Evolutionary conservation across 2,329 filamentous ascomycete genomes (phyloP).

Genomic region (Cladosporium phlei): DNA sequence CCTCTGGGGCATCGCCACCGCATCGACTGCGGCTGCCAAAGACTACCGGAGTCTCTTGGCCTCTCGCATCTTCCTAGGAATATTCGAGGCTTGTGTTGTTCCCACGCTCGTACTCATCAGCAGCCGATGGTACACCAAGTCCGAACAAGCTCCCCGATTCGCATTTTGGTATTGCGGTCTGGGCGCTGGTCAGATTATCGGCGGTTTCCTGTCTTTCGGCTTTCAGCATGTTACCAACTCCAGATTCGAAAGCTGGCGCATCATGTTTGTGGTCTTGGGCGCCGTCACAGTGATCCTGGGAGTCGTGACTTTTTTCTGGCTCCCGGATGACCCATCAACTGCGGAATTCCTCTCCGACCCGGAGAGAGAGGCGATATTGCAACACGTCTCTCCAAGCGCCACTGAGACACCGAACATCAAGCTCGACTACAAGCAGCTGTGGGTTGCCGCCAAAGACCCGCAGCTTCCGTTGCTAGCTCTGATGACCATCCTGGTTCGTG

Average conservation of each 20-base stretch:
- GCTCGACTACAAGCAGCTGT: slow-evolving; percentile 49
- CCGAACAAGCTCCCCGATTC: slow-evolving; percentile 40
- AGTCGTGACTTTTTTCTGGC: slow-evolving; percentile 13
- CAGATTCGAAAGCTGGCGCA: slow-evolving; percentile 20
- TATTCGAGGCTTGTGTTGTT: slow-evolving; percentile 65
- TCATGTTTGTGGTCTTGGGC: slow-evolving; percentile 22
- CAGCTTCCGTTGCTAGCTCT: slow-evolving; percentile 41
- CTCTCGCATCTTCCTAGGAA: slow-evolving; percentile 60
- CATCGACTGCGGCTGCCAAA: slow-evolving; percentile 55
- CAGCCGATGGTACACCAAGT: slow-evolving; percentile 63
- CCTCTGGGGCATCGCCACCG: slow-evolving; percentile 57
- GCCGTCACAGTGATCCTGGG: slow-evolving; percentile 18
- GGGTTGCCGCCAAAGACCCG: slow-evolving; percentile 57
- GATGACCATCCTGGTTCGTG: slow-evolving; percentile 30
- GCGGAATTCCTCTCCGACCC: slow-evolving; percentile 62
- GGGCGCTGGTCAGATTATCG: slow-evolving; percentile 64
- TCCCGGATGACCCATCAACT: slow-evolving; percentile 58
- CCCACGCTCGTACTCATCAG: slow-evolving; percentile 62
- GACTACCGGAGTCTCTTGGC: slow-evolving; percentile 55
- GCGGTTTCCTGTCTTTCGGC: slow-evolving; percentile 59
- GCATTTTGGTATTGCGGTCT: slow-evolving; percentile 63
- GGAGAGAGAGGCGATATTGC: slow-evolving; percentile 42
- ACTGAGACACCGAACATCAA: slow-evolving; percentile 40
- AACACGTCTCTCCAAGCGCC: slow-evolving; percentile 40
- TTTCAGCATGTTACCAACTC: slow-evolving; percentile 28